Evolutionary conservation across 495 filamentous ascomycete species (phyloP), one percentile per base, ranked within the genome.

Genomic region (Articulospora tetracladia): DNA sequence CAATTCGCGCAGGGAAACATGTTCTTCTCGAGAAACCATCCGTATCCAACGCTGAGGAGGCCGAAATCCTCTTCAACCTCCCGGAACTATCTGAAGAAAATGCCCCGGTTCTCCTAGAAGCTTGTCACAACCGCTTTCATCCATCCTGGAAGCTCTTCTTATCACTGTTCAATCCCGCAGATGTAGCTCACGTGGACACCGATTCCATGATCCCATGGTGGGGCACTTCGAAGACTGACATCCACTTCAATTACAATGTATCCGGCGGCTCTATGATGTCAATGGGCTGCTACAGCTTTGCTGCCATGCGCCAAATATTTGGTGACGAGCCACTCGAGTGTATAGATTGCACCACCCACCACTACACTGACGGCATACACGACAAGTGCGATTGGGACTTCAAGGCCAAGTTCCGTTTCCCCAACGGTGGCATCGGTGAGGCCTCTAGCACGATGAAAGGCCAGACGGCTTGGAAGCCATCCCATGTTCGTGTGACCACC

Each of bases 11-110:
- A 4, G 78, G 79, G 0, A 85, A 85, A 63, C 82, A 85, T 66
- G 82, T 86, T 24, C 72, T 86, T 8, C 66, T 80, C n/a, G 83
- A 84, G 62, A 83, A 84, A 64, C 80, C 80, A 7, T 76, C 74
- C n/a, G 72, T 74, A 4, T 76, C 76, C 32, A 86, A 82, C 61
- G 65, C 71, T 25, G 57, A 50, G 8, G 79, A 83, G 61, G 80
- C 80, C 24, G 64, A 67, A 39, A 58, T 59, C 8, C 68, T 83
- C 47, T 79, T 80, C 68, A 63, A 62, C 53, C 59, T 64, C 15
- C 71, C 73, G 15, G 60, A 69, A 12, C 46, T 78, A 10, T 69
- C 52, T 44, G 54, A 58, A 0, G 24, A 25, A 11, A 25, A 41
- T 20, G 48, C 48, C 23, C 58, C 58, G 2, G 74, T 87, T 6